Conservation (phyloP, 2,329 filamentous ascomycete species). For the Hypoxylon rubiginosum region DNA sequence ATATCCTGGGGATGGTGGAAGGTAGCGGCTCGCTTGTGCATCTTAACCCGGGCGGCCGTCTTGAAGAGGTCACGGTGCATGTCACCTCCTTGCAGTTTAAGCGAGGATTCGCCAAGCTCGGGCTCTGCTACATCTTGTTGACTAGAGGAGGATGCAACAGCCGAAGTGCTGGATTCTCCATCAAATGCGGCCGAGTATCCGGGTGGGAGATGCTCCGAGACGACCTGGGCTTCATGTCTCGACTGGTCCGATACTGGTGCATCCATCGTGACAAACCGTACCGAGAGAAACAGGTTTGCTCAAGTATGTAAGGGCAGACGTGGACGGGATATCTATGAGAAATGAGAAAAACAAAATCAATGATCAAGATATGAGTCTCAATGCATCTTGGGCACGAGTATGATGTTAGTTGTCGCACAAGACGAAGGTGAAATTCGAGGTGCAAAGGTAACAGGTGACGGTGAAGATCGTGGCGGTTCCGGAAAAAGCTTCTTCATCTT, state of each 20-base stretch:
- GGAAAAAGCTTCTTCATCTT: constrained; percentile 22
- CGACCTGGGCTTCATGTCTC: constrained; percentile 51
- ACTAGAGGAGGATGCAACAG: constrained; percentile 38
- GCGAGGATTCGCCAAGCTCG: constrained; percentile 68
- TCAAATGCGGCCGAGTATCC: constrained; percentile 60
- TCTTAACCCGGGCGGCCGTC: constrained; percentile 70
- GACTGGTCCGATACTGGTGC: constrained; percentile 32
- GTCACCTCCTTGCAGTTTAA: constrained; percentile 80
- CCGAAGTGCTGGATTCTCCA: constrained; percentile 41
- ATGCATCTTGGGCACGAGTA: constrained; percentile 13
- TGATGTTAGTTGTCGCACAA: background rate
- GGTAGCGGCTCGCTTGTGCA: constrained; percentile 71
- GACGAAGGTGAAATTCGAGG: constrained; percentile 7
- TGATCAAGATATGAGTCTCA: constrained; percentile 10
- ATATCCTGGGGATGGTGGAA: constrained; percentile 73
- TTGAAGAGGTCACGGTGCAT: constrained; percentile 84
- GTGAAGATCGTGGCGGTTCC: constrained; percentile 3
- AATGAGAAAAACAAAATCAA: background rate
- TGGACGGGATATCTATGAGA: constrained; percentile 7
- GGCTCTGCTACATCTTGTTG: constrained; percentile 43
- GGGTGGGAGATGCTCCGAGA: constrained; percentile 58
- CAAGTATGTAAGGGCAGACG: constrained; percentile 8
- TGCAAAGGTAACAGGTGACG: background rate
- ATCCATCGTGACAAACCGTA: constrained; percentile 21
- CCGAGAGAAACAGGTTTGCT: constrained; percentile 6